Conservation (phyloP, 1,139 yeast species). For the Saccharomyces hybrid region DNA sequence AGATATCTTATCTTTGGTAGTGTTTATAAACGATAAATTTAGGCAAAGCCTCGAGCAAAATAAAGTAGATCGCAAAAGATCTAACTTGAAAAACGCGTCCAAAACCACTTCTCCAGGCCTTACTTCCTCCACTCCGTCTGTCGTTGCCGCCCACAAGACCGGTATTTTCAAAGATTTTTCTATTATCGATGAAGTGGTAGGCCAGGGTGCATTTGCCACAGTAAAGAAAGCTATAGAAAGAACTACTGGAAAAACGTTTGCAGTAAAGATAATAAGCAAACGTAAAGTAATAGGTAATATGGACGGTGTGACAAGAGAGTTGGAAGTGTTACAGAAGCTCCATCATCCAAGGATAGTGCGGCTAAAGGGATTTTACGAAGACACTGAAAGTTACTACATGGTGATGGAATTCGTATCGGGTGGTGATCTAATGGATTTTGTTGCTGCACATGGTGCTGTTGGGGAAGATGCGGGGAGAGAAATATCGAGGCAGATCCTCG, state of each 20-base stretch:
- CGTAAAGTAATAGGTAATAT: conserved; percentile 73
- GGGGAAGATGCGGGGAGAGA: conserved; percentile 87
- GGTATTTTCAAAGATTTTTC: conserved; percentile 69
- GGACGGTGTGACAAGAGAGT: conserved; percentile 78
- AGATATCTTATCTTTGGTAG: conserved; percentile 70
- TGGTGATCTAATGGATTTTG: conserved; percentile 96
- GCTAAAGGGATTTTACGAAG: conserved; percentile 79
- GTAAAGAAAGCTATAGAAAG: conserved; percentile 87
- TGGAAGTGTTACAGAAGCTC: conserved; percentile 65
- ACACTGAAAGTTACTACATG: conserved; percentile 66
- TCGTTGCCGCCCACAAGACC: conserved; percentile 10
- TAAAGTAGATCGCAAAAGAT: neutral
- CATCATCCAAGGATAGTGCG: conserved; percentile 81
- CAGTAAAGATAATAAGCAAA: conserved; percentile 82
- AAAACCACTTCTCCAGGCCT: neutral
- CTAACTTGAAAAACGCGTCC: conserved; percentile 4
- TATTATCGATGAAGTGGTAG: conserved; percentile 74
- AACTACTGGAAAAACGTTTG: conserved; percentile 73
- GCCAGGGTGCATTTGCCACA: conserved; percentile 95
- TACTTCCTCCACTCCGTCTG: conserved; percentile 1
- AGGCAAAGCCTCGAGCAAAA: conserved; percentile 26
- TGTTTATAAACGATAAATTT: conserved; percentile 42
- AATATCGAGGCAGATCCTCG: conserved; percentile 72
- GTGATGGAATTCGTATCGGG: conserved; percentile 95
- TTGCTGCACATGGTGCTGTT: conserved; percentile 83